These are phyloP conservation scores for Colletotrichum magnum DNA, from an alignment of 2,329 filamentous ascomycete genomes.

Conservation along the genomic window DNA sequence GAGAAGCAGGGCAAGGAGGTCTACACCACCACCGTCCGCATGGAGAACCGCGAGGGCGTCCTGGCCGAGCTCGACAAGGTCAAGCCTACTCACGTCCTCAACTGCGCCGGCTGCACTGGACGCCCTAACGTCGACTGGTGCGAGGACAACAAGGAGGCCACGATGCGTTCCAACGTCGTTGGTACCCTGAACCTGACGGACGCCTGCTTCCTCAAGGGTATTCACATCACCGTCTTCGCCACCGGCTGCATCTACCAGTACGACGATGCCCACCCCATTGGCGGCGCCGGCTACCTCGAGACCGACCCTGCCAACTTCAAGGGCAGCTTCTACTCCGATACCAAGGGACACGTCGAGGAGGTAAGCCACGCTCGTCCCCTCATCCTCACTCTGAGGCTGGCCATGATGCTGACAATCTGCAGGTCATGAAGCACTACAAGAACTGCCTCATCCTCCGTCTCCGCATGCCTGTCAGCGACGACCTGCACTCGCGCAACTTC, in stretches of 20 bases:
- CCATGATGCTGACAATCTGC: constrained; percentile 15
- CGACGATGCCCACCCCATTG: constrained; percentile 71
- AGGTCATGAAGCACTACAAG: constrained; percentile 74
- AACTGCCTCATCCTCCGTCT: constrained; percentile 76
- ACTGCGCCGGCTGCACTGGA: constrained; percentile 76
- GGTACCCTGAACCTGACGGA: constrained; percentile 76
- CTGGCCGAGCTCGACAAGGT: constrained; percentile 68
- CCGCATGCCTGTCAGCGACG: constrained; percentile 78
- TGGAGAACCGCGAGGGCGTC: constrained; percentile 74
- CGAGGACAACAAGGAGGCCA: constrained; percentile 77
- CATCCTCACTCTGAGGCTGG: neutral
- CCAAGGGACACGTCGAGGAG: constrained; percentile 76
- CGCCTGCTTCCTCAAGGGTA: constrained; percentile 68
- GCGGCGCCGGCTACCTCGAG: constrained; percentile 72
- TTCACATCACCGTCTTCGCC: constrained; percentile 77
- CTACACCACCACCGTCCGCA: constrained; percentile 72
- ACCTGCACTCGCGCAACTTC: constrained; percentile 76
- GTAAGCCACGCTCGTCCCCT: constrained; percentile 52
- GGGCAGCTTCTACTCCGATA: constrained; percentile 78
- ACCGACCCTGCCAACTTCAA: constrained; percentile 75
- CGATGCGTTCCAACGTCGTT: constrained; percentile 76
- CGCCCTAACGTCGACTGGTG: constrained; percentile 80
- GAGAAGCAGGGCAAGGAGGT: constrained; percentile 73
- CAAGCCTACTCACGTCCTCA: constrained; percentile 77
- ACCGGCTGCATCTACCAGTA: constrained; percentile 79